These are phyloP conservation scores for Russula ochroleuca DNA, from an alignment of 768 basidiomycete genomes.

Conservation along the genomic window DNA sequence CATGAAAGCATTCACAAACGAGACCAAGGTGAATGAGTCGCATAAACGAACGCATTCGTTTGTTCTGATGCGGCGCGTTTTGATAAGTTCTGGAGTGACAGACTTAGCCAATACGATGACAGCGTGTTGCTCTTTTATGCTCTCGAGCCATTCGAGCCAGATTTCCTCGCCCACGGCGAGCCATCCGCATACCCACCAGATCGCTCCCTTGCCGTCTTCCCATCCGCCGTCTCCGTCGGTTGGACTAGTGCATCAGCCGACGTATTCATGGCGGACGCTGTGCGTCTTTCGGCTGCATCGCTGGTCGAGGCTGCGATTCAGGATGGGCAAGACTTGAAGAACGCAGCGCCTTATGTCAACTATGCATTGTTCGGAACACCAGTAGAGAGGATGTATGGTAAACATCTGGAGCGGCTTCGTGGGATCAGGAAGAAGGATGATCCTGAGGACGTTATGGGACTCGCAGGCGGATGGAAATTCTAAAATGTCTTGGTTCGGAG, in stretches of 20 bases:
- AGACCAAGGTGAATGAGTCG: neutral
- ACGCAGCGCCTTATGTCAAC: conserved; percentile 53
- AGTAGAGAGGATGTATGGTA: conserved; percentile 47
- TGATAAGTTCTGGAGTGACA: conserved; percentile 48
- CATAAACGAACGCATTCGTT: neutral
- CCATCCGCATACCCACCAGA: conserved; percentile 26
- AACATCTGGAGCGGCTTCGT: conserved; percentile 41
- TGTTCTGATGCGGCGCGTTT: neutral
- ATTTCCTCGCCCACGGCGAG: conserved; percentile 19
- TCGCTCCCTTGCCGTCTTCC: conserved; percentile 16
- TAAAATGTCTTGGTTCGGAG: neutral
- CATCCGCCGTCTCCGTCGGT: conserved; percentile 34
- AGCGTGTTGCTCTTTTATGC: conserved; percentile 43
- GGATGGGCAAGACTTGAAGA: conserved; percentile 38
- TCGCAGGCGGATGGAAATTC: conserved; percentile 60
- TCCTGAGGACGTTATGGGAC: conserved; percentile 57
- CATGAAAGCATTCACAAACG: conserved; percentile 11
- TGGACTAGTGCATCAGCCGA: conserved; percentile 44
- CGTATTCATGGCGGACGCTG: conserved; percentile 12
- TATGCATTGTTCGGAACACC: conserved; percentile 55
- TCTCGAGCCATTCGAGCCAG: conserved; percentile 18
- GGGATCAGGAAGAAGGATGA: conserved; percentile 46
- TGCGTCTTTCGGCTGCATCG: conserved; percentile 9
- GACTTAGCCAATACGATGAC: conserved; percentile 34
- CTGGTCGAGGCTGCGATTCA: conserved; percentile 44